Evolutionary conservation across 176 grass and related monocot genomes (phyloP).

Genomic region (Eragrostis nindensis): DNA sequence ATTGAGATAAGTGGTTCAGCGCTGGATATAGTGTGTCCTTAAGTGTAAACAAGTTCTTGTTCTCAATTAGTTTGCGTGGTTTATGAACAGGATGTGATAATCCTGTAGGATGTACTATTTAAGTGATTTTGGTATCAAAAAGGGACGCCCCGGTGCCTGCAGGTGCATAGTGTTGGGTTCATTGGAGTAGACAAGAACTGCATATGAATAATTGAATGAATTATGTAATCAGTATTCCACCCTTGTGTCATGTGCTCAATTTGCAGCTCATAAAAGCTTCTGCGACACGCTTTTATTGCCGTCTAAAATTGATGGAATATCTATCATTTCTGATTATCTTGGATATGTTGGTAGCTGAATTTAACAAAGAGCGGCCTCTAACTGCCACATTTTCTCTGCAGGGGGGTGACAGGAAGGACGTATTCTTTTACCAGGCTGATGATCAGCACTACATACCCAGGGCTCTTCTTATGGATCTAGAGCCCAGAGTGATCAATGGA

Average conservation of each 20-base stretch:
- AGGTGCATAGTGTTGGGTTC: no score
- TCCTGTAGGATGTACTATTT: background rate
- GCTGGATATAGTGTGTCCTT: background rate
- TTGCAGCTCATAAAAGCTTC: background rate
- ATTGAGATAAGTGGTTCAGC: background rate
- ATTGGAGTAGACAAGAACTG: background rate
- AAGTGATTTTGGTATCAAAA: background rate
- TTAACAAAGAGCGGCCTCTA: background rate
- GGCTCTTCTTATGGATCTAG: conserved; percentile 95
- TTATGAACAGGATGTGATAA: background rate
- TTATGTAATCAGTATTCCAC: background rate
- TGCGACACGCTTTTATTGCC: background rate
- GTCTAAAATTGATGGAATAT: background rate
- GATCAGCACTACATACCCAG: conserved; percentile 99
- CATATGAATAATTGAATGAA: background rate
- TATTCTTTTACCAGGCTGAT: conserved; percentile 99
- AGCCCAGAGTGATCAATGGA: conserved; percentile 95
- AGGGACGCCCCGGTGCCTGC: background rate
- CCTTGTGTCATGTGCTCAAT: background rate
- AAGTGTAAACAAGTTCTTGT: background rate
- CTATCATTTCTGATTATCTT: background rate
- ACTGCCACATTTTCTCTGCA: conserved; percentile 44
- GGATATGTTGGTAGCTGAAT: conserved; percentile 11
- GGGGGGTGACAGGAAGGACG: conserved; percentile 99
- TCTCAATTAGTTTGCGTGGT: background rate